Evolutionary conservation across 83 land plant genomes (phyloP), one percentile per base, ranked within the genome.

Genomic region (Diphasiastrum complanatum): DNA sequence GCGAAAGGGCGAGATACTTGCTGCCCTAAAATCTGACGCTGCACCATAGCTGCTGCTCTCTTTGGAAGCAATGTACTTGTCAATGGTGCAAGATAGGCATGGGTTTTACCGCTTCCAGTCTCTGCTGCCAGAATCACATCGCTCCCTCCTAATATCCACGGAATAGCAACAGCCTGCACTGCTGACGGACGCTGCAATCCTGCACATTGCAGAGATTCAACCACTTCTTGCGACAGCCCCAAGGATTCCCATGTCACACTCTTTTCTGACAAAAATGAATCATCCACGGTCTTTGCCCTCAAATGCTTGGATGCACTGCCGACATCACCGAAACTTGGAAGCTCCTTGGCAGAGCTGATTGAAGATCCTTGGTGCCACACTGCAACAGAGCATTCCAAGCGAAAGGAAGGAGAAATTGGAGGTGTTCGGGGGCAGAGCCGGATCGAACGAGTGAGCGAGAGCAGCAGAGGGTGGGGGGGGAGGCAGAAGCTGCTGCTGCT

Each of bases 31-130:
- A 1, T 32, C 35, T 14, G n/a, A n/a, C n/a, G n/a, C 47, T 46
- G 4, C 23, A 6, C 55, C 64, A 2, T 45, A 47, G 33, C 56
- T 23, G 24, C 58, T 49, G 66, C 67, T 1, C 38, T 6, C 23
- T 11, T 49, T 25, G 26, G 5, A 35, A 51, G 57, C 30, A 89
- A 23, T 50, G 77, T 83, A 32, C 85, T 68, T 46, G 85, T 61
- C 3, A 93, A 48, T 12, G 99, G 96, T 35, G 79, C 84, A 5
- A 93, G 66, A 40, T 93, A 93, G 2, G 84, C 81, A 66, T 93
- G 89, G 5, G 96, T 93, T 80, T 93, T 93, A 46, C 99, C 99
- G 71, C 99, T 89, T 18, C 99, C 99, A 16, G 99, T 93, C 78
- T 93, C 99, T 36, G 99, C 99, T 38, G 99, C 99, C 57, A 92